phyloP scores from a whole-genome alignment of 1,284 basidiomycete species.

The Malassezia dermatis region DNA sequence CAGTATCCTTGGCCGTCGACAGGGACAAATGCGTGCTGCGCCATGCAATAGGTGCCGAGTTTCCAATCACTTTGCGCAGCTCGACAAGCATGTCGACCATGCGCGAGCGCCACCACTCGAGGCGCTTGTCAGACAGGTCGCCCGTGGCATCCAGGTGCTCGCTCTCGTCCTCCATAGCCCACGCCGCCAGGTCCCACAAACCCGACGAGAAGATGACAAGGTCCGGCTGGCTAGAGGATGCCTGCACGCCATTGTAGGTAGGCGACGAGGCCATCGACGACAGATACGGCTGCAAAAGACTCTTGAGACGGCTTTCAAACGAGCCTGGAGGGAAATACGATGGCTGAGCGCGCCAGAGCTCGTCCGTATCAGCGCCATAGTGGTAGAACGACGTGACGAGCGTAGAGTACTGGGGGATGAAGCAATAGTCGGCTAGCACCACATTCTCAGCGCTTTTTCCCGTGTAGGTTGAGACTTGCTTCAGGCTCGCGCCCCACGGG shows the following conservation, averaged over 20 bases:
- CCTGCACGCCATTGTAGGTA: background rate
- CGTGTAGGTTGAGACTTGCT: slow-evolving; percentile 13
- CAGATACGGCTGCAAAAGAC: slow-evolving; percentile 44
- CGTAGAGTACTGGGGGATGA: slow-evolving; percentile 44
- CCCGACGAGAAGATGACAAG: slow-evolving; percentile 47
- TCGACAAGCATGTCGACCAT: slow-evolving; percentile 38
- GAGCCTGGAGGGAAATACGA: slow-evolving; percentile 45
- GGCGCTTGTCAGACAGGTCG: slow-evolving; percentile 39
- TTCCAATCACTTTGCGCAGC: slow-evolving; percentile 17
- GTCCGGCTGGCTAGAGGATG: slow-evolving; percentile 36
- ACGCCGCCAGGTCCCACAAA: slow-evolving; percentile 48
- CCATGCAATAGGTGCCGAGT: slow-evolving; percentile 27
- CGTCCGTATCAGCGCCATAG: slow-evolving; percentile 47
- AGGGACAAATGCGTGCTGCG: slow-evolving; percentile 26
- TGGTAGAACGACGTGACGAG: slow-evolving; percentile 48
- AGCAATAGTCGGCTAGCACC: slow-evolving; percentile 48
- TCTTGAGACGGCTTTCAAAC: slow-evolving; percentile 47
- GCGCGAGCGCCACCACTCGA: slow-evolving; percentile 46
- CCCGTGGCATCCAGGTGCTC: slow-evolving; percentile 17
- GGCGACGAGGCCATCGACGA: slow-evolving; percentile 8
- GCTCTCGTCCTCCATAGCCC: slow-evolving; percentile 45
- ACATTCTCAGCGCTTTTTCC: slow-evolving; percentile 24
- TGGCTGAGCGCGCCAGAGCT: slow-evolving; percentile 42
- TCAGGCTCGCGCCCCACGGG: slow-evolving; percentile 33
- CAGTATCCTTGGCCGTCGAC: slow-evolving; percentile 22